Evolutionary conservation across 169 alveolate genomes (phyloP), one percentile per base, ranked within the genome.

Genomic region (Plasmodium blacklocki): DNA sequence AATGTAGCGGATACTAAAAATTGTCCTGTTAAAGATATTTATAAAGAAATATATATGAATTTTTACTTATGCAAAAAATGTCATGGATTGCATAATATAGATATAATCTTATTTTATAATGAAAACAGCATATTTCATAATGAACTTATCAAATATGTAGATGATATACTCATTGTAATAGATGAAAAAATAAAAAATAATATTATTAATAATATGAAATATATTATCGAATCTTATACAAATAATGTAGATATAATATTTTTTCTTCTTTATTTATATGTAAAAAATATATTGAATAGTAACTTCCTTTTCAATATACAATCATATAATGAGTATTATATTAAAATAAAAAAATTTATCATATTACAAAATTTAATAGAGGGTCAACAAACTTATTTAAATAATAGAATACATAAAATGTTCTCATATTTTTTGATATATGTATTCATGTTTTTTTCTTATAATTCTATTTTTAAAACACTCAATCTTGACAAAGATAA

Each of bases 61-160:
- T 23, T 86, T n/a, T 39, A 71, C 39, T 63, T 72, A 73, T 86
- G 92, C 62, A 72, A 86, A 71, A 49, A 45, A 50, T 86, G 92
- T 73, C 49, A 23, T 11, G 92, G 92, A 3, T 45, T 86, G 43
- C 92, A 86, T 62, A 86, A 86, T 49, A 86, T 86, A 4, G 92
- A 86, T 86, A 60, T 86, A 52, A 86, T 86, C 15, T 52, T 86
- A 29, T 71, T 86, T 26, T 72, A 86, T 56, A 86, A 86, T 52
- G 73, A 86, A 45, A 72, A 72, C 7, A 86, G 87, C 43, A 2
- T 7, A 39, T 86, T 86, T 66, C 87, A 86, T 86, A 12, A 72
- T 43, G 58, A 86, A 23, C 19, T 80, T 15, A 68, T 50, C 7
- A 45, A 45, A 54, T 15, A 32, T 32, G 78, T 29, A 54, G 63